Evolutionary conservation across 1,284 basidiomycete species (phyloP), one percentile per base, ranked within the genome.

Genomic region (Cryptococcus sp.): DNA sequence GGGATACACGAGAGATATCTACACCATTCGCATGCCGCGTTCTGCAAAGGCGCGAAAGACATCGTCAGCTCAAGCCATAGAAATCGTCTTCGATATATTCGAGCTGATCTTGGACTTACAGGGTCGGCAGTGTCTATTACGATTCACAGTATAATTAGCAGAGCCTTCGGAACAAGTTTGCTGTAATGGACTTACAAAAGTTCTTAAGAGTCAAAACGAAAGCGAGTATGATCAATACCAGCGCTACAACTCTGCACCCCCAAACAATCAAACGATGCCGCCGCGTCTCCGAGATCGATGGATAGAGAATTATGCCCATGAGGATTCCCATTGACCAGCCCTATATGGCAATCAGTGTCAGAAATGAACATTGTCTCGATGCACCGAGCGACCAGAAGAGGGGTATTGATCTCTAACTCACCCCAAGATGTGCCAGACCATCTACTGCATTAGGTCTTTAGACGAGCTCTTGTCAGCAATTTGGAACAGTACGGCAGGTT

Each of bases 1-100:
- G 93, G 92, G 72, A 92, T 86, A 68, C 93, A 95, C 1, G 89
- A 91, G 3, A 95, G 77, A 76, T 91, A 95, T 52, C 91, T 84
- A 73, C 95, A 98, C 78, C 93, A 91, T 49, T 85, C 82, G 74
- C 94, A 97, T 20, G 91, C 91, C 84, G 73, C 71, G 50, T 74
- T 72, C 66, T 69, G 48, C 53, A 34, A 10, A 10, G 5, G 10
- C 26, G 26, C 10, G 26, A 10, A 10, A 29, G 26, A 29, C 26
- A 29, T 29, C 26, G 10, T 29, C 26, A 29, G 26, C 26, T 29
- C 26, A 29, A 29, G 26, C 4, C 10, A 29, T 5, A 29, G 10
- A 25, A 20, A 47, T 46, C 44, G 37, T 37, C 17, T 25, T 44
- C 26, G 43, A 11, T 20, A 16, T 44, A 6, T 23, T 19, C 38